Evolutionary conservation across 2,329 filamentous ascomycete genomes (phyloP), one percentile per base, ranked within the genome.

Genomic region (Apiospora koreana): DNA sequence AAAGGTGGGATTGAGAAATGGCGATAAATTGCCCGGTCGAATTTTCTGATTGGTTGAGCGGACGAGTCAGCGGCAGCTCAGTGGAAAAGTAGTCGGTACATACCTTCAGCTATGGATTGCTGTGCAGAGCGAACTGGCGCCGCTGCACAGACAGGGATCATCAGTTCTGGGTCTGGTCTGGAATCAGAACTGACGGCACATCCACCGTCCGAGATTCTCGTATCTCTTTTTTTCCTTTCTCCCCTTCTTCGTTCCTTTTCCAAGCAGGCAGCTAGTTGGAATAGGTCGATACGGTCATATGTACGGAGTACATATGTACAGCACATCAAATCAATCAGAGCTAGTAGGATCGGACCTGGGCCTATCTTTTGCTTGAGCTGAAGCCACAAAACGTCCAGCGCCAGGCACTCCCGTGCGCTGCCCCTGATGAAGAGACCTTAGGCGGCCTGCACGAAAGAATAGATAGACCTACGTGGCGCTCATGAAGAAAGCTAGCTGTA

Each of bases 181-280:
- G 64, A 66, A 42, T 45, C 42, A 66, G 64, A 28, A 16, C 35
- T 65, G 62, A 42, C 35, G 42, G 50, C 50, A 62, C 28, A 28
- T 62, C 54, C 64, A 45, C 64, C 38, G 64, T 66, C 42, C 42
- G 41, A 28, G 64, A 28, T 45, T 66, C 64, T 66, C 64, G 64
- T 66, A 66, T 66, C 41, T 42, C 41, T 62, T n/a, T 62, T 38
- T 62, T 38, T 38, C 4, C n/a, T 35, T 35, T 4, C 16, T 21
- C 31, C n/a, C 12, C 16, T 21, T 54, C n/a, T 48, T 25, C n/a
- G n/a, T 14, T 58, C 21, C 16, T 46, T n/a, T 46, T n/a, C 45
- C 6, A 10, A 58, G 25, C 50, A 58, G 31, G 50, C 50, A 31
- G 50, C 50, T 58, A 58, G 50, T n/a, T 0, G 28, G 42, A 18